Base-by-base conservation (phyloP, 768 basidiomycete genomes). In the Gloeophyllum trabeum region DNA sequence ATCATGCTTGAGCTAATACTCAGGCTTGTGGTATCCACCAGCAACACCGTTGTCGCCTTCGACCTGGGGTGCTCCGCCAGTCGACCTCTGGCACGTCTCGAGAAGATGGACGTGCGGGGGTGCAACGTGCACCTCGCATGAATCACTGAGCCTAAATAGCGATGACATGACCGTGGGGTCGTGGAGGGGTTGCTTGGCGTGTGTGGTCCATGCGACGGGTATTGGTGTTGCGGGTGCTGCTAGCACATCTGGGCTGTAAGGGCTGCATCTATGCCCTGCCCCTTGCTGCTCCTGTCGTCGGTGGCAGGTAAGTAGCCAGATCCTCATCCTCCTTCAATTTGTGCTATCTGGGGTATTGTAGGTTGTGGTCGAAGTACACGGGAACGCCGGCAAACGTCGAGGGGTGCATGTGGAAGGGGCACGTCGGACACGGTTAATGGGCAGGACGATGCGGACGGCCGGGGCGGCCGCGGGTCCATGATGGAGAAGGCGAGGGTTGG, bases 221-320 rank as follows among this genome's bases (percentile, higher is more conserved):
- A 30, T 14, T 34, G 46, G 39, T 14, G 46, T 18, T 48, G 42
- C 28, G 42, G 35, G 22, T 32, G 40, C 22, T 19, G 26, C 23
- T 12, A 39, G 13, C 28, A 23, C 32, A 23, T 32, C 16, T 12
- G 22, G 42, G 38, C 40, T 10, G 16, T 10, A 10, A 10, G 28
- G 16, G 28, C 16, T 32, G 28, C 28, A 32, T 32, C 10, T 32
- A 10, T 10, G 10, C 10, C 16, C 45, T 24, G 56, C 48, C 39
- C 55, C 60, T 41, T 58, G 54, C 39, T 57, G 66, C 43, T 81
- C 77, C 79, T 19, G 90, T 87, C 2, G 71, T 69, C n/a, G 89
- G 87, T 26, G 89, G 82, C 16, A 80, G 69, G 63, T 89, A 94
- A 0, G 91, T 89, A 61, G 93, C 93, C 48, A 93, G 84, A 55